These are phyloP conservation scores for Colletotrichum cereale DNA, from an alignment of 2,329 filamentous ascomycete genomes.

Conservation along the genomic window DNA sequence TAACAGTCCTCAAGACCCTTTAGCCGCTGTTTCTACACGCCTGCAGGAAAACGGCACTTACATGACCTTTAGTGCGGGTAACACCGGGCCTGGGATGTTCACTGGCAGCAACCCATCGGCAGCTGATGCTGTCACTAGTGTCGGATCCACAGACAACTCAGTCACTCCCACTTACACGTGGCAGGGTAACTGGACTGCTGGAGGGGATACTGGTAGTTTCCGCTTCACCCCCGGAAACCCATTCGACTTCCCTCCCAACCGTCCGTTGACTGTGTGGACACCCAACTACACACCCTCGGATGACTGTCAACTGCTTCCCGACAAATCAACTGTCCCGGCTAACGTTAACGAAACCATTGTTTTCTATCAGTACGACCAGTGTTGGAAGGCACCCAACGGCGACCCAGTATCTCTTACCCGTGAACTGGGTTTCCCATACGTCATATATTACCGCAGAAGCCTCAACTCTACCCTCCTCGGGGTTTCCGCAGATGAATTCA, in stretches of 20 bases:
- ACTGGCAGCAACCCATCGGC: too few species aligned
- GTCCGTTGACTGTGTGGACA: conserved; percentile 15
- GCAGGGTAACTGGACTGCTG: conserved; percentile 33
- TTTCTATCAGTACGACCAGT: not conserved
- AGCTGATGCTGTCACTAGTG: conserved; percentile 22
- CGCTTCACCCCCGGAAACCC: conserved; percentile 38
- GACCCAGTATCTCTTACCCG: not conserved
- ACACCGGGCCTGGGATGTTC: conserved; percentile 22
- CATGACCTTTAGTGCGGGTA: conserved; percentile 22
- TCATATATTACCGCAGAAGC: conserved; percentile 56
- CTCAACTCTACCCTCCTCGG: too few species aligned
- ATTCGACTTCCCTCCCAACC: conserved; percentile 16
- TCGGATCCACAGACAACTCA: conserved; percentile 31
- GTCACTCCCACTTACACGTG: conserved; percentile 29
- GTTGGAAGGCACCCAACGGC: conserved; percentile 7
- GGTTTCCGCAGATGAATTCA: too few species aligned
- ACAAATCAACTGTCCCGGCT: not conserved
- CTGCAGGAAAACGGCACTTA: conserved; percentile 19
- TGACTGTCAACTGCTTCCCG: conserved; percentile 17
- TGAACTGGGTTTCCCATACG: conserved; percentile 53
- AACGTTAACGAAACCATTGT: conserved; percentile 5
- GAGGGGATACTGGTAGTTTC: conserved; percentile 43
- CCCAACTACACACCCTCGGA: not conserved
- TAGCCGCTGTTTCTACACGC: conserved; percentile 21
- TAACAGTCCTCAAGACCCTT: conserved; percentile 3